These are phyloP conservation scores for Byssoonygena ceratinophila DNA, from an alignment of 2,329 filamentous ascomycete species.

Conservation along the genomic window DNA sequence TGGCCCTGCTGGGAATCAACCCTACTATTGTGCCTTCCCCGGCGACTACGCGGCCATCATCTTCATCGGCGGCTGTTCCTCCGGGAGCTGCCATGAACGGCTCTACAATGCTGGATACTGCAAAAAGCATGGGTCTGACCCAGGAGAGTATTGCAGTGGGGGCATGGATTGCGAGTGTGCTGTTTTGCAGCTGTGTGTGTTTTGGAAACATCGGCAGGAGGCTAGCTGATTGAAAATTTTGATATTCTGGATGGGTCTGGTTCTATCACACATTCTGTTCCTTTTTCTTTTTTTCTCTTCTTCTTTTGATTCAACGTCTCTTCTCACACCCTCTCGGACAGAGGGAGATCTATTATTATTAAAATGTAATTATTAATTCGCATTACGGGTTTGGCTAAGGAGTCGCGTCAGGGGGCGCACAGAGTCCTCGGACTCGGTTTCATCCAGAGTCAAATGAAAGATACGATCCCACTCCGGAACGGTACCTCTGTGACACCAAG, in stretches of 20 bases:
- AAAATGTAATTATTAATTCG: conserved; percentile 3
- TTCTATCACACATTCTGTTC: not conserved
- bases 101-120: not conserved
- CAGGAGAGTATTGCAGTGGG: conserved; percentile 50
- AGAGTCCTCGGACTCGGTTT: too few species aligned
- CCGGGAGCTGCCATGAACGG: conserved; percentile 21
- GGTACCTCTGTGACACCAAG: not conserved
- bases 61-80: conserved; percentile 23
- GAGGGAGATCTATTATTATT: not conserved
- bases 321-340: not conserved
- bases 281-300: not conserved
- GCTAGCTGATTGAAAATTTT: conserved; percentile 31
- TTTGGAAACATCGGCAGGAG: conserved; percentile 91
- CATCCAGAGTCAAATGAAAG: too few species aligned
- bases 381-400: not conserved
- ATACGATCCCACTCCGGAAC: not conserved
- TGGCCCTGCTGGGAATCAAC: conserved; percentile 61
- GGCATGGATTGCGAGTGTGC: conserved; percentile 83
- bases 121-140: conserved; percentile 29
- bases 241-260: not conserved
- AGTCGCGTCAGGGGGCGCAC: too few species aligned
- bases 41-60: conserved; percentile 33
- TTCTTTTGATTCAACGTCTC: too few species aligned
- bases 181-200: conserved; percentile 90
- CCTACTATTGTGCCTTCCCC: conserved; percentile 68